Evolutionary conservation across 2,329 filamentous ascomycete genomes (phyloP), one percentile per base, ranked within the genome.

Genomic region (Juglanconis sp.): DNA sequence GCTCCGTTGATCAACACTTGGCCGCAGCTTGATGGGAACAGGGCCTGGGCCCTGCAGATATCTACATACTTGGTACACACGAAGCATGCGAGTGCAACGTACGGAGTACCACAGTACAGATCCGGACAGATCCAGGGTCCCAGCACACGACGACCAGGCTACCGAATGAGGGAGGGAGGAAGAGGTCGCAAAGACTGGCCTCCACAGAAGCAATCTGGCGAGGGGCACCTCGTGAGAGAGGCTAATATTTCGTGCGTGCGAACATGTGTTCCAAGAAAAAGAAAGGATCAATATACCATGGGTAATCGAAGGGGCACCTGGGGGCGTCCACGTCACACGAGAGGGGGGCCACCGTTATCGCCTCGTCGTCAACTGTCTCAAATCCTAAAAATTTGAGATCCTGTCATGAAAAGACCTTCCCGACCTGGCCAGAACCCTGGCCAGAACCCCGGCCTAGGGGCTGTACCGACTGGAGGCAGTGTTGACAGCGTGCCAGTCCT

Each of bases 311-410:
- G 11, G 38, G 10, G 38, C 38, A 15, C 38, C 38, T 13, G 38
- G 38, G 35, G 38, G 35, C 46, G 32, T 35, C 31, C 53, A 56
- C 57, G 61, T 63, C 44, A 38, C 57, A 63, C 57, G 44, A 60
- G 40, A 56, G 44, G 57, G 49, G 48, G 6, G 35, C 51, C 56
- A 55, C 51, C 60, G 53, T 59, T 49, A 51, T 56, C 40, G 59
- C 40, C 53, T 62, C 54, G 59, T 56, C 56, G 60, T 57, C 57
- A 50, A 58, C 46, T 63, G 61, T 60, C 57, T 57, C 54, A 60
- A 38, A 63, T 3, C 53, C 49, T 48, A 24, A 24, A 24, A 24
- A 24, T 24, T 24, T 24, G 53, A 60, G 49, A 56, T 57, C 54
- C 61, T 62, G 56, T 53, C 57, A 54, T 44, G 36, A 56, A 47